Base-by-base conservation (phyloP, 1,284 basidiomycete genomes). In the Heterobasidion parviporum region DNA sequence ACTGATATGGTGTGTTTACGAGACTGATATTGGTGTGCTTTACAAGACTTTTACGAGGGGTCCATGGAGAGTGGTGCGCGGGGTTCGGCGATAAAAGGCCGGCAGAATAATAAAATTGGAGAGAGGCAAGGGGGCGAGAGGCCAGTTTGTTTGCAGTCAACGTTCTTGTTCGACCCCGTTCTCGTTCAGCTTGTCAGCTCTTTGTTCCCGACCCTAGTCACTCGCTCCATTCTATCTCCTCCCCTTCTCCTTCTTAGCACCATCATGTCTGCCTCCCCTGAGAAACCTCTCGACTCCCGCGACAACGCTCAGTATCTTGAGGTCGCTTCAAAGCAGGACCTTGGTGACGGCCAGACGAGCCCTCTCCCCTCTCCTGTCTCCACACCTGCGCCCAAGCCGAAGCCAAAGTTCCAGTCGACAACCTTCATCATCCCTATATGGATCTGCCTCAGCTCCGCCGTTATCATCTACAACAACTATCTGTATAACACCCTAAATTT, bases 401-500 rank as follows among this genome's bases (percentile, higher is more conserved):
- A 80, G 62, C 65, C 71, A 20, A 79, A 75, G 63, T 67, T 14
- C 4, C n/a, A 87, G 41, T 79, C 85, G 8, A 76, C 87, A 0
- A 70, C 82, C 1, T 74, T 80, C 55, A 90, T 93, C 65, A 91
- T 93, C 56, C 88, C 88, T 33, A 72, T 94, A 57, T 94, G 93
- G 95, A 98, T 98, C 68, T 74, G 84, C 14, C 87, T 97, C 64
- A 91, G 87, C 59, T 92, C 92, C 45, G 73, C 83, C 9, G 95
- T 98, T 67, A 98, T 98, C 74, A 86, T 98, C 56, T 98, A 98
- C 83, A 98, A 98, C 82, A 95, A 94, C 72, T 89, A 90, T 68
- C 74, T 97, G 68, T 94, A 94, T 75, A 87, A 88, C 69, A 81
- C 79, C 54, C 81, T 92, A 64, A 72, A 85, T 61, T 96, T 96